Conservation (phyloP, 1,284 basidiomycete species). For the Porodaedalea pini region DNA sequence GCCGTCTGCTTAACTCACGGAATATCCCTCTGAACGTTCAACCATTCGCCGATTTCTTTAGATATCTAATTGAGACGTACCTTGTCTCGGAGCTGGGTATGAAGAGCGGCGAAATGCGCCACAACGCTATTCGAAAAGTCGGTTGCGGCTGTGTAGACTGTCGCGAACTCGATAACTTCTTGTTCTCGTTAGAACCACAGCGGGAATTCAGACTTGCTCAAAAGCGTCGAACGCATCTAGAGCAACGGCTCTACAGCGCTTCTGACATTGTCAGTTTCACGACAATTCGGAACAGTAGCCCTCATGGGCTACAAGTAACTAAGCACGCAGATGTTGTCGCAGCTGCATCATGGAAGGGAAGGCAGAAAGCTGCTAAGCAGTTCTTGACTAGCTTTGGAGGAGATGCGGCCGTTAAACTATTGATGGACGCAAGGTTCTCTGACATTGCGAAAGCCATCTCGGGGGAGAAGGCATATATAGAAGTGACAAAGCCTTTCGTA, state of each 20-base stretch:
- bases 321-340: conserved; percentile 11
- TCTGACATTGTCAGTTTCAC: neutral
- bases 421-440: conserved; percentile 1
- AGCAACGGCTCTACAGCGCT: neutral
- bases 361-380: conserved; percentile 8
- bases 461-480: conserved; percentile 2
- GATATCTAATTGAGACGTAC: neutral
- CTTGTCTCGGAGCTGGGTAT: neutral
- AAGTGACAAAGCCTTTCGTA: neutral
- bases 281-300: conserved; percentile 5
- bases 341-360: neutral
- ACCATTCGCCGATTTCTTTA: conserved; percentile 6
- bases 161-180: conserved; percentile 1
- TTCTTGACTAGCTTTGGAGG: conserved; percentile 11
- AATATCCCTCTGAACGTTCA: neutral
- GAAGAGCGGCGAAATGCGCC: conserved; percentile 1
- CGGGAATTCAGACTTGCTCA: neutral
- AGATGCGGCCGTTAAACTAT: neutral
- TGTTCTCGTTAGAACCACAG: neutral
- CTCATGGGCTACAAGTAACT: conserved; percentile 7
- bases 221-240: conserved; percentile 6
- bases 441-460: conserved; percentile 2
- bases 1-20: neutral
- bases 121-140: neutral
- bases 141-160: conserved; percentile 9